Evolutionary conservation across 306 rosid species (phyloP), one percentile per base, ranked within the genome.

Genomic region (Quercus agrifolia): DNA sequence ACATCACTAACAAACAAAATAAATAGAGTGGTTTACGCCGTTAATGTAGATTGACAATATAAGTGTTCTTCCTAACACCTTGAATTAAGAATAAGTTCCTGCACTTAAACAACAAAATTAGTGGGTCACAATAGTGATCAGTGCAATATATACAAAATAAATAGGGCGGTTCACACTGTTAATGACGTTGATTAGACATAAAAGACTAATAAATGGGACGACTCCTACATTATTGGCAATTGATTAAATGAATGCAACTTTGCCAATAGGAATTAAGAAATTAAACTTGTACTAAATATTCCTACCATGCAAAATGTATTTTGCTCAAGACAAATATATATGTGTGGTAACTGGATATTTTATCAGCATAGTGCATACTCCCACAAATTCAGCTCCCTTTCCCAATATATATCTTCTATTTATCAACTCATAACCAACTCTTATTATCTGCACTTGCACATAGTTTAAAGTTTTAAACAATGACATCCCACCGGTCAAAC

Each of bases 321-420:
- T 13, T 79, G 54, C 63, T 84, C 67, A 23, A 18, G 74, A 58
- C 70, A 28, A 80, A 82, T 79, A 2, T 2, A 49, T 49, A 12
- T 1, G 17, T 3, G 54, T 49, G 54, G 17, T 49, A 2, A 8
- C 46, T 41, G 46, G 11, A 41, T 8, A 41, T 41, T 1, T 49
- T 49, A 49, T 49, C 54, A 49, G 54, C 54, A 12, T 3, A 49
- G 54, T 49, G 5, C 54, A 1, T 41, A 8, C 17, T 13, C 30
- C 78, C 76, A 76, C 70, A 85, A 74, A 82, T 56, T 27, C 49
- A 58, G 83, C 75, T 74, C 38, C 41, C 41, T 69, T 25, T 61
- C 30, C 67, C 67, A 23, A 25, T 61, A 25, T 61, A 25, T 61
- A 12, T 61, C 67, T 61, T 21, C 67, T 23, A 14, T 21, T 27